Base-by-base conservation (phyloP, 2,329 filamentous ascomycete genomes). In the Trichoderma arundinaceum region DNA sequence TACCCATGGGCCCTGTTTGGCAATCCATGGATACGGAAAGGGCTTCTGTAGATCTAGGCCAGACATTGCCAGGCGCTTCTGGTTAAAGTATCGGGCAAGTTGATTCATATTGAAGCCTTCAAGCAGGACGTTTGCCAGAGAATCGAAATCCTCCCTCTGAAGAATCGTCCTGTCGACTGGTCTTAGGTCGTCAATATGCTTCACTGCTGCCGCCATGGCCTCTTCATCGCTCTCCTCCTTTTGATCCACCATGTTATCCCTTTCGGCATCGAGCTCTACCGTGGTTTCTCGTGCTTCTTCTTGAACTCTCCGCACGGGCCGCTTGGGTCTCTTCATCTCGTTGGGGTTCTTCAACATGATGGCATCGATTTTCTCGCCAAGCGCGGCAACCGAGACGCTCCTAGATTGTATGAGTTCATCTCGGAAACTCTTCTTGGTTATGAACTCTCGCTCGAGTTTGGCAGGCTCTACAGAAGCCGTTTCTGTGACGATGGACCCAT, bases 101-200 rank as follows among this genome's bases (percentile, higher is more conserved):
- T 87, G 85, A 0, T 69, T 41, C 0, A 65, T 71, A 0, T 82
- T 82, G 70, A 87, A 87, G 7, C 84, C 82, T 0, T 76, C 68
- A 12, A 73, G 53, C 6, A 87, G 74, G 3, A 71, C 68, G 0
- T 74, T 66, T 32, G 77, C 70, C 13, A 87, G 71, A 12, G 75
- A 74, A 3, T 76, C 71, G 61, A 84, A 85, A 7, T 83, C 77
- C 0, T 71, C 74, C 39, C 74, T 70, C 1, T 75, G 71, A 4
- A 87, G 64, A 8, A 77, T 70, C 1, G 67, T 76, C 28, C 77
- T 77, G 6, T 78, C 76, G 1, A 64, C 65, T 1, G 85, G 85
- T 43, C 78, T 78, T 39, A 87, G 71, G 63, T 80, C 80, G 38
- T 86, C 75, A 17, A 88, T 81, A 65, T 84, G 82, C 3, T 74